Evolutionary conservation across 805 yeast species (phyloP).

Genomic region (Lipomyces chichibuensis): DNA sequence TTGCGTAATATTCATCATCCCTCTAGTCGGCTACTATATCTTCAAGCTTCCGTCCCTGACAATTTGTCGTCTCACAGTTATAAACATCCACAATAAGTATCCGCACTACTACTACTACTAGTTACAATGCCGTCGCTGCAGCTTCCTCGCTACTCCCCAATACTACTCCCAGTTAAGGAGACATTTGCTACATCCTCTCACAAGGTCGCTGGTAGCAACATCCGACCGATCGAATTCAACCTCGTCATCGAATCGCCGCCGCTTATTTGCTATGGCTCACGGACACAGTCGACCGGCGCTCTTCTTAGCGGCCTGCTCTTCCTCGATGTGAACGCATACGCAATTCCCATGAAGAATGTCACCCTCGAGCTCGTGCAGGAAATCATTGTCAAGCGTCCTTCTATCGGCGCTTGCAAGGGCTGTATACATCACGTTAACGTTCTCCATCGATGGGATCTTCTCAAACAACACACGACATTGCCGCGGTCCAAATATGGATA

Average conservation of each 20-base stretch:
- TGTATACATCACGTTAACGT: constrained; percentile 62
- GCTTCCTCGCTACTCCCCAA: constrained; percentile 13
- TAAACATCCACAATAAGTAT: neutral
- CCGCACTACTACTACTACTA: neutral
- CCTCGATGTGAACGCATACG: constrained; percentile 53
- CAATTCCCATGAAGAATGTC: constrained; percentile 58
- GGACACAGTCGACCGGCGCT: constrained; percentile 81
- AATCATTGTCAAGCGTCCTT: constrained; percentile 67
- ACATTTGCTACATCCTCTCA: neutral
- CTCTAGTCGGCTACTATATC: neutral
- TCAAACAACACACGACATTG: constrained; percentile 61
- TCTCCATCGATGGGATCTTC: constrained; percentile 86
- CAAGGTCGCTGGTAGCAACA: neutral
- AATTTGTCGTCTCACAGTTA: neutral
- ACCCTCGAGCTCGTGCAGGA: constrained; percentile 73
- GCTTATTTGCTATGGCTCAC: constrained; percentile 76
- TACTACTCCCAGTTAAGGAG: constrained; percentile 2
- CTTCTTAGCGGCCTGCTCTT: constrained; percentile 77
- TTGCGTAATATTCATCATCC: neutral
- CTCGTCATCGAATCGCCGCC: constrained; percentile 90
- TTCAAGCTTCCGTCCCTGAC: neutral
- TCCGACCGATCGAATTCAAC: constrained; percentile 52
- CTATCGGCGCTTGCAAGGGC: constrained; percentile 57
- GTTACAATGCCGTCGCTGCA: constrained; percentile 4
- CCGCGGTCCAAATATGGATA: constrained; percentile 75